Percentiles rank a stretch among this genome's conserved stretches.
Evolutionary conservation across 2,329 filamentous ascomycete genomes (phyloP).

Genomic region (Diaporthe caulivora): DNA sequence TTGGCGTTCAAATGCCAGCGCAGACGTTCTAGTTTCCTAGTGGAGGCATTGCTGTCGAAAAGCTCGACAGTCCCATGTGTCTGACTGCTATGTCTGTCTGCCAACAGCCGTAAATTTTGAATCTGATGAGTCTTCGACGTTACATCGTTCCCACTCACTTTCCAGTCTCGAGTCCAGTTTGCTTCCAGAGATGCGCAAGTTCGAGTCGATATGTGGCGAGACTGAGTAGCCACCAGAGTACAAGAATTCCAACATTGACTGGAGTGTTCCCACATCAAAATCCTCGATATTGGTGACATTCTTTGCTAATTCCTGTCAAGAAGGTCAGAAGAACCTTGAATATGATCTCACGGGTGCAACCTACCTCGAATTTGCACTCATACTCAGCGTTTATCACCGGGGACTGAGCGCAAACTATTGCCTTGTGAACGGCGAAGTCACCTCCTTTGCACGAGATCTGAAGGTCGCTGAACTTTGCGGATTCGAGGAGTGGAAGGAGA

Average conservation of each 20-base stretch:
- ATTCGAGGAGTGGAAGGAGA: neutral
- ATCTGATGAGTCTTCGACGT: too few relatives aligned
- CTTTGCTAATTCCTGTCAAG: neutral
- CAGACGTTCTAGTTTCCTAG: neutral
- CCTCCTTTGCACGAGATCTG: neutral
- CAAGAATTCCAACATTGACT: neutral
- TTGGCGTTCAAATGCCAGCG: neutral
- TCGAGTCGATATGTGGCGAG: neutral
- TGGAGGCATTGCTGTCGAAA: neutral
- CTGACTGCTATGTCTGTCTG: neutral
- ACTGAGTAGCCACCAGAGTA: neutral
- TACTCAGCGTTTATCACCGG: neutral
- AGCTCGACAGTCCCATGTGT: neutral
- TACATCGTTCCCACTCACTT: too few relatives aligned
- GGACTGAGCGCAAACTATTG: neutral
- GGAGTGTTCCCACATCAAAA: neutral
- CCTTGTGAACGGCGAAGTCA: neutral
- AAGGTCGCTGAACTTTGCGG: neutral
- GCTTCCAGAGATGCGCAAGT: too few relatives aligned
- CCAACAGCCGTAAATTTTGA: too few relatives aligned
- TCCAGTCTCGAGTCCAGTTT: too few relatives aligned
- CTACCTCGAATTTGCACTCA: neutral
- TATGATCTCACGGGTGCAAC: too few relatives aligned
- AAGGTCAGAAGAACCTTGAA: too few relatives aligned
- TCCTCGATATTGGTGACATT: slow-evolving; percentile 1